These are phyloP conservation scores for Aspergillus ostianus DNA, from an alignment of 495 filamentous ascomycete genomes.

Conservation along the genomic window DNA sequence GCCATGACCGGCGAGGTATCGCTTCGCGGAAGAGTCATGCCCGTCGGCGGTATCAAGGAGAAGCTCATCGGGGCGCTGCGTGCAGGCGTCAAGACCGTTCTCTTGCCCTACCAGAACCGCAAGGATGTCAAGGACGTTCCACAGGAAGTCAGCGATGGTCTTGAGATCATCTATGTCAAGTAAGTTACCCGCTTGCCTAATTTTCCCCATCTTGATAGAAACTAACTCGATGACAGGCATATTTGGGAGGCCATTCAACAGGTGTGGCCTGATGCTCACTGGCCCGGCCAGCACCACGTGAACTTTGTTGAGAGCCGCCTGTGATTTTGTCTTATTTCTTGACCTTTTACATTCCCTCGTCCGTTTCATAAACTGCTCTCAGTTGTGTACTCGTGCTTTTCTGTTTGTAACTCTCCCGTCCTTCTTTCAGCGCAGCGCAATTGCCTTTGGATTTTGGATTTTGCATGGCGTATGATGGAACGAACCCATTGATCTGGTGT, in stretches of 20 bases:
- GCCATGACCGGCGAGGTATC: constrained; percentile 98
- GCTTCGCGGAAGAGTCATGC: constrained; percentile 81
- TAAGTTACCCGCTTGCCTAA: constrained; percentile 43
- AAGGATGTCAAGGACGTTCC: constrained; percentile 95
- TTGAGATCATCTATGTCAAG: constrained; percentile 87
- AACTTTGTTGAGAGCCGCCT: constrained; percentile 62
- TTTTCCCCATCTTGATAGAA: constrained; percentile 1
- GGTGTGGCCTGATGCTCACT: constrained; percentile 82
- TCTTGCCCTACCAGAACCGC: constrained; percentile 83
- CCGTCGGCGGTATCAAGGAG: constrained; percentile 97
- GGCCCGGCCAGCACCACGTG: constrained; percentile 67
- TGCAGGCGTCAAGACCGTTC: constrained; percentile 91
- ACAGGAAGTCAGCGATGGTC: constrained; percentile 79
- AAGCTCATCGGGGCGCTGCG: constrained; percentile 93
- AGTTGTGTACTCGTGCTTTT: not conserved
- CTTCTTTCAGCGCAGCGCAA: constrained; percentile 4
- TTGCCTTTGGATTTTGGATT: not conserved
- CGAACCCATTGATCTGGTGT: not conserved
- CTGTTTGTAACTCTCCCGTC: not conserved
- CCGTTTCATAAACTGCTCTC: constrained; percentile 6
- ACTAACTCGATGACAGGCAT: constrained; percentile 51
- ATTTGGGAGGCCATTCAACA: constrained; percentile 85
- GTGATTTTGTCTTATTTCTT: constrained; percentile 26
- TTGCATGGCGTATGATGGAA: constrained; percentile 5
- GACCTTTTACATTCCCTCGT: not conserved